Evolutionary conservation across 352 stramenopile species (phyloP).

Genomic region (Globisporangium perplexum): DNA sequence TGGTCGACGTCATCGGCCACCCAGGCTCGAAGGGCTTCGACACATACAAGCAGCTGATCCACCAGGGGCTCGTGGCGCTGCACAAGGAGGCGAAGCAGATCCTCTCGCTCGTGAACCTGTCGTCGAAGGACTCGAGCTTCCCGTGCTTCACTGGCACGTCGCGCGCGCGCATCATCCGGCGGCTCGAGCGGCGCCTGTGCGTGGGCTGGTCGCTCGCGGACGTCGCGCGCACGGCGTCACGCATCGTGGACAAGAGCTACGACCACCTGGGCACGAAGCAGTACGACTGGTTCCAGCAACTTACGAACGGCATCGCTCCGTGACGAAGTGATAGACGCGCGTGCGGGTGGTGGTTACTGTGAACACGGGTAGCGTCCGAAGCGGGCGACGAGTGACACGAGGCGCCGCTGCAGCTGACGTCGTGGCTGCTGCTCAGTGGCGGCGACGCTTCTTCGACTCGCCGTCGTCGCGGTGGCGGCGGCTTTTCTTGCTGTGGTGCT

Average conservation of each 20-base stretch:
- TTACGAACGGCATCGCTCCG: conserved; percentile 77
- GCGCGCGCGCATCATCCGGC: conserved; percentile 33
- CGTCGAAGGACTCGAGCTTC: conserved; percentile 90
- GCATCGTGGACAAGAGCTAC: conserved; percentile 72
- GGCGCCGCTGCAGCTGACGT: no score
- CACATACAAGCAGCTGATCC: conserved; percentile 90
- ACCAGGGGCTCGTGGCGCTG: conserved; percentile 92
- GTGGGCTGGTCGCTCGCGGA: conserved; percentile 43
- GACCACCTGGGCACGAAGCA: conserved; percentile 71
- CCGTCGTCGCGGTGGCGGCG: conserved; percentile 18
- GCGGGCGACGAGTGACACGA: no score
- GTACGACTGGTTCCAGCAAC: conserved; percentile 87
- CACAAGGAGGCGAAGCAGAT: conserved; percentile 91
- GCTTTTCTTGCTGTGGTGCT: conserved; percentile 31
- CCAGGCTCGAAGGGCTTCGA: conserved; percentile 73
- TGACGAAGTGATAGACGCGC: conserved; percentile 8
- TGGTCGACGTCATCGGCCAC: conserved; percentile 93
- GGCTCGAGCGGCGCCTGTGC: conserved; percentile 52
- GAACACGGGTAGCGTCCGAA: neutral
- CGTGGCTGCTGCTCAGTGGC: conserved; percentile 1
- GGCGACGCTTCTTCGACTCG: conserved; percentile 17
- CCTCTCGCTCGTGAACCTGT: conserved; percentile 87
- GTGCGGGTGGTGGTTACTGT: neutral
- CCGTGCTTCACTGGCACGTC: conserved; percentile 85
- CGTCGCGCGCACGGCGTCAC: conserved; percentile 43